Base-by-base conservation (phyloP, 2,329 filamentous ascomycete species). In the Berkeleyomyces basicola region DNA sequence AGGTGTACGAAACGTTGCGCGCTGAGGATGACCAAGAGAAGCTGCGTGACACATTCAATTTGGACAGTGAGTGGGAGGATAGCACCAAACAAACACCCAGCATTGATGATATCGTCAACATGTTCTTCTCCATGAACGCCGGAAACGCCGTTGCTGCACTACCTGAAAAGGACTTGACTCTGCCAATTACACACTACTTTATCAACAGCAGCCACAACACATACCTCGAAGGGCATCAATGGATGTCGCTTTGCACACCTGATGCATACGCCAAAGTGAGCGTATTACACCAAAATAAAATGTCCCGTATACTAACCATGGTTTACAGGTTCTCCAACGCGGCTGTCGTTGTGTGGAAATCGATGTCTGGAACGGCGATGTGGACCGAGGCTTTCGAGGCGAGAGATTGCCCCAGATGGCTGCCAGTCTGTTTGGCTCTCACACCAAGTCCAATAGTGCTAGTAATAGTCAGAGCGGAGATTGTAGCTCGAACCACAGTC, bases 161-260 rank as follows among this genome's bases (percentile, higher is more conserved):
- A 31, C 68, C 74, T 39, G 69, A 74, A 66, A 77, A 82, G 64
- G 85, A 90, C 69, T 71, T 83, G 40, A 80, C 79, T 0, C 82
- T 80, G 61, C 87, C 89, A 3, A 78, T 95, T 64, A 88, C 86
- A 57, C 90, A 95, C 71, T 96, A 96, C 75, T 96, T 90, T 72
- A 91, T 96, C 71, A 95, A 86, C 66, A 95, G 89, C 67, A 96
- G 90, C 70, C 91, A 96, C 76, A 96, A 96, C 71, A 96, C 91
- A 0, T 96, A 96, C 71, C 77, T 96, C 49, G 85, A 85, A 1
- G 91, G 91, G 1, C 90, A 95, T 69, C 92, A 96, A 73, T 78
- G 93, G 47, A 85, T 83, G 65, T 90, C 89, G 57, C 82, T 83
- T 65, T 86, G 88, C 65, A 90, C 86, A 37, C 83, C 86, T 0